Percentiles rank a stretch among this genome's conserved stretches.
These are phyloP conservation scores for Coprinellus micaceus DNA, from an alignment of 768 basidiomycete species.

Conservation along the genomic window DNA sequence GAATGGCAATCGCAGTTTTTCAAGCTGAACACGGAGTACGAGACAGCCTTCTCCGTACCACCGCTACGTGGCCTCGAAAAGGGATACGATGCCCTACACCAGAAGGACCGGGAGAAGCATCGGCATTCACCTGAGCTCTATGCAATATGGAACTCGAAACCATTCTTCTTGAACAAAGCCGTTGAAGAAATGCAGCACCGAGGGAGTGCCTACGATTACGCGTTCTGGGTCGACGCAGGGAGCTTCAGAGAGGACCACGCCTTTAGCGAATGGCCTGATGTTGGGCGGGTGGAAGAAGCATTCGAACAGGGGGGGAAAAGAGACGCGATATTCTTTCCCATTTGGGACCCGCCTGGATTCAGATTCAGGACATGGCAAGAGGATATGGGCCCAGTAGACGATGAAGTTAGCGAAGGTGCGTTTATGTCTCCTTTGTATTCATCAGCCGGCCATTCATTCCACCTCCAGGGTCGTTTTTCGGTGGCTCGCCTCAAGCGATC, in stretches of 20 bases:
- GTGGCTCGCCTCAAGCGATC: constrained; percentile 42
- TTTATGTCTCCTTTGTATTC: not conserved
- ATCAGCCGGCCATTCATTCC: not conserved
- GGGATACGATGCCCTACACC: constrained; percentile 40
- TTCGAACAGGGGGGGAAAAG: constrained; percentile 32
- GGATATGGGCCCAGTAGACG: constrained; percentile 47
- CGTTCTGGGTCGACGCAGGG: constrained; percentile 58
- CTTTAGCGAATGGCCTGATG: constrained; percentile 48
- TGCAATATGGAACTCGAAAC: constrained; percentile 54
- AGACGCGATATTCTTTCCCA: constrained; percentile 47
- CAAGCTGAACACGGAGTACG: constrained; percentile 42
- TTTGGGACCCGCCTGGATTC: constrained; percentile 31
- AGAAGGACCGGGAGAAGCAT: constrained; percentile 39
- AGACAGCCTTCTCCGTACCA: constrained; percentile 45
- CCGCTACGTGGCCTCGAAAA: constrained; percentile 33
- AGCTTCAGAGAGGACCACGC: constrained; percentile 44
- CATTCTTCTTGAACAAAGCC: constrained; percentile 45
- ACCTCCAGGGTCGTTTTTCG: constrained; percentile 53
- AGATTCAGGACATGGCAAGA: constrained; percentile 37
- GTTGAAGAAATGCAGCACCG: constrained; percentile 21
- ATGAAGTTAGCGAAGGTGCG: constrained; percentile 50
- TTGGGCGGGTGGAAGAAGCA: constrained; percentile 33
- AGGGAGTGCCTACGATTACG: constrained; percentile 43
- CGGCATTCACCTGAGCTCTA: constrained; percentile 47
- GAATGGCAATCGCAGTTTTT: constrained; percentile 23